These are phyloP conservation scores for Phoma herbarum DNA, from an alignment of 2,329 filamentous ascomycete species.

Conservation along the genomic window DNA sequence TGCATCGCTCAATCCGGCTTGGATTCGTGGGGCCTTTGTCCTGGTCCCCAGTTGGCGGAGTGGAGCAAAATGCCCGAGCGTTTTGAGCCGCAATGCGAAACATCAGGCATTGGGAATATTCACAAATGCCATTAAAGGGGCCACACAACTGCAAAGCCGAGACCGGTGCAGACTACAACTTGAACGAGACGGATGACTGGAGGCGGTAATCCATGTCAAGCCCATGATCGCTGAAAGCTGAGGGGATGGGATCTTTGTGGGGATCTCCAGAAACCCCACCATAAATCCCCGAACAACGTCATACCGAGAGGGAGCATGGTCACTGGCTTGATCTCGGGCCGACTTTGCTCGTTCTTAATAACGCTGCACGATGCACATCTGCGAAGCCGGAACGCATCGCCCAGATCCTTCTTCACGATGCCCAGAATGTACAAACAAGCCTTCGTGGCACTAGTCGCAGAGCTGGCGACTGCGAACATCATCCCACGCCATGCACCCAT, in stretches of 20 bases:
- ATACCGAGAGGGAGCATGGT: conserved; percentile 3
- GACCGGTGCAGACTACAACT: neutral
- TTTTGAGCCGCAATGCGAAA: neutral
- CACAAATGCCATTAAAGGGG: neutral
- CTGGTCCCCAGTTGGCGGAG: neutral
- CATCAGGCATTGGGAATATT: neutral
- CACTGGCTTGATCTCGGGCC: conserved; percentile 2
- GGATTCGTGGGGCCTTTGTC: neutral
- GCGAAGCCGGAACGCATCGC: neutral
- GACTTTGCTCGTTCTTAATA: neutral
- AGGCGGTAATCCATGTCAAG: neutral
- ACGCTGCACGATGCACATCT: neutral
- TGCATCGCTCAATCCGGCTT: neutral
- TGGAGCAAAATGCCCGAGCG: neutral
- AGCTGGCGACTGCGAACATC: conserved; percentile 12
- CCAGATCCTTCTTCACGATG: neutral
- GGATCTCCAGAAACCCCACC: conserved; percentile 1
- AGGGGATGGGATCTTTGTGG: neutral
- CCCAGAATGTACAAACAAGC: neutral
- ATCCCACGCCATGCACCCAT: conserved; percentile 21
- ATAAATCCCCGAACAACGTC: conserved; percentile 12
- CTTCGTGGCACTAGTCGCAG: neutral
- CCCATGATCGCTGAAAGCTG: neutral
- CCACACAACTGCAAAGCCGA: too few relatives aligned
- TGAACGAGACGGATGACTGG: too few relatives aligned